Base-by-base conservation (phyloP, 1,284 basidiomycete genomes). In the Trametes polyzona region DNA sequence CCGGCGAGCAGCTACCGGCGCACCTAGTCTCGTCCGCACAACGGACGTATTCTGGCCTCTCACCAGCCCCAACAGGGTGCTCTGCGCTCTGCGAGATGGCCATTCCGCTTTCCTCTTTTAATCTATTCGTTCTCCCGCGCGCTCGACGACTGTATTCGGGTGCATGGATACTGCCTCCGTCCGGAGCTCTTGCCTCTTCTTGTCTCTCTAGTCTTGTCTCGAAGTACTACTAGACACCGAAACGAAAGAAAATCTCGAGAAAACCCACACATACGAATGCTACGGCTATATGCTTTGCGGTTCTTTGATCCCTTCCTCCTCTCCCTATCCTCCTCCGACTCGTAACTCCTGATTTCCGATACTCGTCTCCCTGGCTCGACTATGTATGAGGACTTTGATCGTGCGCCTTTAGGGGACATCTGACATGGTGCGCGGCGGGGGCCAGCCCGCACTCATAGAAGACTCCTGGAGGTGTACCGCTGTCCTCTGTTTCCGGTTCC, bases 1-100 rank as follows among this genome's bases (percentile, higher is more conserved):
- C 70, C 73, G 47, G 65, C 71, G 37, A 57, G 69, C 61, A 66
- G 71, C 44, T 74, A 78, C 62, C 74, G 78, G 65, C 72, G 80
- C 58, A 65, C 71, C 51, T 76, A 55, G 72, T 46, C 23, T n/a
- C n/a, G n/a, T n/a, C n/a, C n/a, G n/a, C n/a, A n/a, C n/a, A n/a
- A 35, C 26, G 24, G 5, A n/a, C 19, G 2, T 2, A 21, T 27
- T 21, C 14, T 24, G 46, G 19, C 19, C 37, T 29, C 46, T 43
- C 46, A 43, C 30, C 26, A 17, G 35, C 39, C 40, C 46, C 46
- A 29, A 21, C 36, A 30, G 30, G 19, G 30, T 19, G n/a, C 36
- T 29, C 19, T 29, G 21, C 44, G 14, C 44, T 47, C 44, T 44
- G 30, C 47, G 48, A 35, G 48, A 19, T 23, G 48, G 37, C 35